Percentiles rank a stretch among this genome's conserved stretches.
These are phyloP conservation scores for Pseudopyricularia cyperi DNA, from an alignment of 2,329 filamentous ascomycete species.

Conservation along the genomic window DNA sequence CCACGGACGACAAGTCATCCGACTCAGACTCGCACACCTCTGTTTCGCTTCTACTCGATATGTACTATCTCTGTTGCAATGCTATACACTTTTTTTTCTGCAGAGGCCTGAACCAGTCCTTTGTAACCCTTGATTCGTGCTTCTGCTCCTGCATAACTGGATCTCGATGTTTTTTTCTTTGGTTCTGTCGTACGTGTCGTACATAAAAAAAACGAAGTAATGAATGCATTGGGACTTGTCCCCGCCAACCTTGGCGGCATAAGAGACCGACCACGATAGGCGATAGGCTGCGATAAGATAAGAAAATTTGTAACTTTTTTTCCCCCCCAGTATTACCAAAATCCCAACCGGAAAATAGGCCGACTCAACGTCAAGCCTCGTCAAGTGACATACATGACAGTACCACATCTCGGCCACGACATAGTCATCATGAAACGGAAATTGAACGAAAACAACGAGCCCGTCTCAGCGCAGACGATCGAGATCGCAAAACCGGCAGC, in stretches of 20 bases:
- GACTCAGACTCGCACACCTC: not conserved
- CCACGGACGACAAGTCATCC: not conserved
- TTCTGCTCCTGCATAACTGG: not conserved
- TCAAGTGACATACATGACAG: not conserved
- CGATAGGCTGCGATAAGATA: not conserved
- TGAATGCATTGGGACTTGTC: not conserved
- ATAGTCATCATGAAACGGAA: slow-evolving; percentile 43
- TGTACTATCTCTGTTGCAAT: not conserved
- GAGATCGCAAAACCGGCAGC: slow-evolving; percentile 9
- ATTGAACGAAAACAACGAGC: slow-evolving; percentile 41
- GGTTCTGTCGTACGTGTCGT: too few species aligned
- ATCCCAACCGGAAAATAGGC: too few species aligned
- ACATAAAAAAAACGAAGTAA: too few species aligned
- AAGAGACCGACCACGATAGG: not conserved
- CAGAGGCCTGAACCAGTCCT: not conserved
- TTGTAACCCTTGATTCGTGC: not conserved
- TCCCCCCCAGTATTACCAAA: not conserved
- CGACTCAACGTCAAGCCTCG: not conserved
- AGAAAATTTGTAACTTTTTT: not conserved
- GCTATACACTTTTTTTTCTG: not conserved
- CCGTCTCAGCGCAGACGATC: slow-evolving; percentile 20
- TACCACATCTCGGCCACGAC: not conserved
- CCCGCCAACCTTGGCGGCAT: not conserved
- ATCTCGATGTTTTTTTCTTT: not conserved
- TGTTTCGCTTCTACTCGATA: not conserved